Conservation (phyloP, 139 green algal genomes). For the Haematococcus sp. region DNA sequence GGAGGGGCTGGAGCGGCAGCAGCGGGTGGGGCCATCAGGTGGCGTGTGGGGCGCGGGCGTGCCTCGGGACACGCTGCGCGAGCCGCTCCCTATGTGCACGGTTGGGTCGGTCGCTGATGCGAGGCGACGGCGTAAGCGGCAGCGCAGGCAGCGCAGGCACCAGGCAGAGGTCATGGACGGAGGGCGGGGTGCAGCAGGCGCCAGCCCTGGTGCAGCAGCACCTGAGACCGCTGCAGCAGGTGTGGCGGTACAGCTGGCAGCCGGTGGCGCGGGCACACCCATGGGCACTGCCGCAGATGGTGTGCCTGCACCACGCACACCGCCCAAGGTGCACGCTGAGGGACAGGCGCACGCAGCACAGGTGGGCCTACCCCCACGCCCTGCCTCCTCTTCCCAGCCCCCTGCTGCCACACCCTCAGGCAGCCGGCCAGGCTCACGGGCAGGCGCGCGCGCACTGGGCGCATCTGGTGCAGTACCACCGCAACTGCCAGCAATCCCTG, state of each 20-base stretch:
- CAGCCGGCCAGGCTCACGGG: no score
- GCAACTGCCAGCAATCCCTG: no score
- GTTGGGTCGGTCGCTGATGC: conserved; percentile 18
- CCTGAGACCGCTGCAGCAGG: not conserved
- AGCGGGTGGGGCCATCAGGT: conserved; percentile 18
- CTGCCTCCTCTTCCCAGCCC: no score
- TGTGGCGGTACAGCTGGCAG: not conserved
- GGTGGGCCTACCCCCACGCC: no score
- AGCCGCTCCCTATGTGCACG: conserved; percentile 19
- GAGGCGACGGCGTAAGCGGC: not conserved
- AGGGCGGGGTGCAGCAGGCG: not conserved
- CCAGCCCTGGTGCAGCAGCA: conserved; percentile 1
- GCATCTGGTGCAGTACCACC: no score
- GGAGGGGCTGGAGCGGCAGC: conserved; percentile 18
- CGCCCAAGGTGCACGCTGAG: no score
- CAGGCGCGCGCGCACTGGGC: no score
- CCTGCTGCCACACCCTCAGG: no score
- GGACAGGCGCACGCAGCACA: no score
- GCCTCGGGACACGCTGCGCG: conserved; percentile 18
- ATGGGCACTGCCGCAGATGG: not conserved
- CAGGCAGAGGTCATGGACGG: not conserved
- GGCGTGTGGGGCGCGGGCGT: conserved; percentile 14
- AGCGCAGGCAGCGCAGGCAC: not conserved
- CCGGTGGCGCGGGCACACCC: not conserved
- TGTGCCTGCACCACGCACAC: no score